phyloP scores from a whole-genome alignment of 371 early-diverging fungal genomes.

The Smittium culicis region DNA sequence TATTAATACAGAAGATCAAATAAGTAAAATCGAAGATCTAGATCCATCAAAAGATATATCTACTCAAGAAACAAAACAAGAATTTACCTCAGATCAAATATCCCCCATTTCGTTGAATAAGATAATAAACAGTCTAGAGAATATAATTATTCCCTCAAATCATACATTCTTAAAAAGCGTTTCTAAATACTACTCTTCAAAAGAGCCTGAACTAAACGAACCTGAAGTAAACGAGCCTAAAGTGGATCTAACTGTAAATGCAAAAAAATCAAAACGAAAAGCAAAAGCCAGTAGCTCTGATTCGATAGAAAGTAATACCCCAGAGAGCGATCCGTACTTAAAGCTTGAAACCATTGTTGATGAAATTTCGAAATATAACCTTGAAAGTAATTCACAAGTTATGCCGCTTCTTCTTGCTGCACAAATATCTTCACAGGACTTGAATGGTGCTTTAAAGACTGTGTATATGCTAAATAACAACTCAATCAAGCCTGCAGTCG shows the following conservation, averaged over 20 bases:
- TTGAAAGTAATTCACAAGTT: neutral
- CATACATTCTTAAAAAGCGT: neutral
- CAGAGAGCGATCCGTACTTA: neutral
- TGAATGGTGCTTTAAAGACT: neutral
- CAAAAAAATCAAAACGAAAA: no score
- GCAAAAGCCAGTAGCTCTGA: neutral
- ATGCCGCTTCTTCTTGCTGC: neutral
- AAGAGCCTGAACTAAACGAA: neutral
- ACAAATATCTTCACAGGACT: neutral
- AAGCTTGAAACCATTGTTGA: neutral
- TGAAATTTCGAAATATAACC: neutral
- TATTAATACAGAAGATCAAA: no score
- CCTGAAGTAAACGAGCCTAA: no score
- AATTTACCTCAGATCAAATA: neutral
- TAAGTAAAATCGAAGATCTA: no score
- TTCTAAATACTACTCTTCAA: neutral
- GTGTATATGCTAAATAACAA: neutral
- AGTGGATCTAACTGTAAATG: no score
- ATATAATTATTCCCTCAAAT: neutral
- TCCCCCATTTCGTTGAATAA: no score
- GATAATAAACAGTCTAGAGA: neutral
- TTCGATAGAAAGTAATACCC: neutral
- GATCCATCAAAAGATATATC: no score
- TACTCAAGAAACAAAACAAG: no score
- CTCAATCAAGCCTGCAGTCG: neutral